phyloP scores from a whole-genome alignment of 75 land plant genomes.

The Picea glauca region DNA sequence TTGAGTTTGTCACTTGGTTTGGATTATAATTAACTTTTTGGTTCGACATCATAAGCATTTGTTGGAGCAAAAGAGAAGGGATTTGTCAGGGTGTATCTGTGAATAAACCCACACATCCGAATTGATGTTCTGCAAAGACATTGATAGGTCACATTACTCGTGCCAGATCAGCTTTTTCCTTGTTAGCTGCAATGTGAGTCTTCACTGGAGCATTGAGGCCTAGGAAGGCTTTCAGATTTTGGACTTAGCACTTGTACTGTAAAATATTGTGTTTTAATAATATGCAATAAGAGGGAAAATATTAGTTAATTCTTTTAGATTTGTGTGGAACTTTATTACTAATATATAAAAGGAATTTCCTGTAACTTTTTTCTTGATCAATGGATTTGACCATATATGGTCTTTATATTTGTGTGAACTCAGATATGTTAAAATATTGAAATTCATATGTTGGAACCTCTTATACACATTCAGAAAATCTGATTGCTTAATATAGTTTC shows the following conservation, averaged over 20 bases:
- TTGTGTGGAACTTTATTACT: not conserved
- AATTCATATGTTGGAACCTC: too few species aligned
- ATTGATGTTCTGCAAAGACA: not conserved
- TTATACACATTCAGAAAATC: too few species aligned
- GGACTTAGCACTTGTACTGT: slow-evolving; percentile 5
- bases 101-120: not conserved
- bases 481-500: too few species aligned
- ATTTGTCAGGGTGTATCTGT: not conserved
- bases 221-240: not conserved
- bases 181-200: not conserved
- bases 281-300: not conserved
- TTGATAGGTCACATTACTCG: too few species aligned
- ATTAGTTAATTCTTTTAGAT: not conserved
- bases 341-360: too few species aligned
- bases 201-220: not conserved
- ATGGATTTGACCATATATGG: too few species aligned
- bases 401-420: too few species aligned
- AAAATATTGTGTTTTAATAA: not conserved
- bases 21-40: slow-evolving; percentile 2
- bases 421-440: too few species aligned
- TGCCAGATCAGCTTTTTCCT: slow-evolving; percentile 1
- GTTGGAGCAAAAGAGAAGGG: too few species aligned
- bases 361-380: too few species aligned
- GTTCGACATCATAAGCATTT: not conserved
- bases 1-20: not conserved